Evolutionary conservation across 2,329 filamentous ascomycete genomes (phyloP).

Genomic region (Paecilomyces variotii): DNA sequence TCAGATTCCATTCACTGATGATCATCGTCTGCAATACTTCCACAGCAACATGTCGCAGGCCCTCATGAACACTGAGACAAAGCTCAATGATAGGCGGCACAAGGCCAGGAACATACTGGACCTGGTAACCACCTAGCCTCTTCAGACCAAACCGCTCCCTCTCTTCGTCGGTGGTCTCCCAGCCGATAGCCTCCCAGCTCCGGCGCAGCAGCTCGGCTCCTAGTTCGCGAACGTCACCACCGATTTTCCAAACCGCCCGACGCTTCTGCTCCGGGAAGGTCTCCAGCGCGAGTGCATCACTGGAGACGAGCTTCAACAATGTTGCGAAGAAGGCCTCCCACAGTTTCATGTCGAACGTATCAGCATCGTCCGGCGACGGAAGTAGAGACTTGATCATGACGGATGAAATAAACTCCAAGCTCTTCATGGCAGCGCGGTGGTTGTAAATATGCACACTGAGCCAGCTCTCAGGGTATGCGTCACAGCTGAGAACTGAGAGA

Average conservation of each 20-base stretch:
- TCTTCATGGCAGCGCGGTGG: constrained; percentile 80
- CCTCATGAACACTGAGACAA: constrained; percentile 91
- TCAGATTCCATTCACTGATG: constrained; percentile 93
- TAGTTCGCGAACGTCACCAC: constrained; percentile 86
- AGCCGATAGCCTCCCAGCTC: constrained; percentile 93
- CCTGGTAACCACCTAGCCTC: constrained; percentile 92
- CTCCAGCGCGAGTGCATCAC: constrained; percentile 79
- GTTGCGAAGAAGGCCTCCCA: constrained; percentile 94
- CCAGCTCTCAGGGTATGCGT: constrained; percentile 85
- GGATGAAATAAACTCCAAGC: constrained; percentile 70
- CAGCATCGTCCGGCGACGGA: constrained; percentile 82
- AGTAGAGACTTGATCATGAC: constrained; percentile 78
- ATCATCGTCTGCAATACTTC: constrained; percentile 97
- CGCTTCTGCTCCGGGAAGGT: constrained; percentile 96
- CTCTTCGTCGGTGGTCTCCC: constrained; percentile 82
- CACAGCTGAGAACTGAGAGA: constrained; percentile 79
- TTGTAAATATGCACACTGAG: constrained; percentile 89
- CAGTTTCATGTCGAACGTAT: constrained; percentile 82
- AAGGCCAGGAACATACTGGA: constrained; percentile 90
- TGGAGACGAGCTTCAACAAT: constrained; percentile 79
- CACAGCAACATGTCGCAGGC: constrained; percentile 78
- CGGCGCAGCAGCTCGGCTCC: constrained; percentile 77
- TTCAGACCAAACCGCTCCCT: constrained; percentile 65
- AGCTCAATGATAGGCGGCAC: constrained; percentile 88
- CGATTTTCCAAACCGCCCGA: constrained; percentile 96